Base-by-base conservation (phyloP, 2,329 filamentous ascomycete genomes). In the Cryphonectria radicalis region DNA sequence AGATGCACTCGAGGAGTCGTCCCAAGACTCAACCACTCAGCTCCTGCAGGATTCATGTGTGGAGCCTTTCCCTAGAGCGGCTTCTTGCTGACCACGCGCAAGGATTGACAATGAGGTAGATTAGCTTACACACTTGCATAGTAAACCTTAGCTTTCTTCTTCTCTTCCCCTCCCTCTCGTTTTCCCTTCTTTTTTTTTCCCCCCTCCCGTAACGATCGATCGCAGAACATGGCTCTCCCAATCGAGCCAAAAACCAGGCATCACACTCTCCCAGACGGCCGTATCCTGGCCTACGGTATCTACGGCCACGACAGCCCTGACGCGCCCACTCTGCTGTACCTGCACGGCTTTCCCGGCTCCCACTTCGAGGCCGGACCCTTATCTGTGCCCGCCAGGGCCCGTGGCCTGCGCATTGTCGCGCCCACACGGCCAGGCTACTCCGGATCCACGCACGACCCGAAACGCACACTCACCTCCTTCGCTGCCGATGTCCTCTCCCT, bases 351-450 rank as follows among this genome's bases (percentile, higher is more conserved):
- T 62, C 79, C 79, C 10, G 75, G 74, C n/a, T 77, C 76, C 19
- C 78, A 76, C 60, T 66, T 76, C 28, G 79, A 80, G 72, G 76
- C 71, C 37, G 63, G 66, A 60, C 40, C 63, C 19, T 70, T 70
- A 50, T 68, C 75, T 63, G 68, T 43, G 4, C 53, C 71, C 13
- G 75, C 75, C 10, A 70, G 4, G 71, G 73, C 35, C 74, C 11
- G 70, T 6, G 71, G 73, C 32, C 40, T 78, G 10, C 78, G 76
- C 22, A 57, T 81, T 60, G 71, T 81, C 57, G 74, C 76, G n/a
- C 70, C 76, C 7, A 76, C 78, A 57, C 74, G 80, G 28, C 80
- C 80, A 4, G 80, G 80, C 17, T 77, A 78, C 65, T 79, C 73
- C 76, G 3, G 71, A 65, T 32, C 76, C 74, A 37, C 70, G 67